phyloP scores from a whole-genome alignment of 148 eudicot species.

The Gaultheria prostrata region DNA sequence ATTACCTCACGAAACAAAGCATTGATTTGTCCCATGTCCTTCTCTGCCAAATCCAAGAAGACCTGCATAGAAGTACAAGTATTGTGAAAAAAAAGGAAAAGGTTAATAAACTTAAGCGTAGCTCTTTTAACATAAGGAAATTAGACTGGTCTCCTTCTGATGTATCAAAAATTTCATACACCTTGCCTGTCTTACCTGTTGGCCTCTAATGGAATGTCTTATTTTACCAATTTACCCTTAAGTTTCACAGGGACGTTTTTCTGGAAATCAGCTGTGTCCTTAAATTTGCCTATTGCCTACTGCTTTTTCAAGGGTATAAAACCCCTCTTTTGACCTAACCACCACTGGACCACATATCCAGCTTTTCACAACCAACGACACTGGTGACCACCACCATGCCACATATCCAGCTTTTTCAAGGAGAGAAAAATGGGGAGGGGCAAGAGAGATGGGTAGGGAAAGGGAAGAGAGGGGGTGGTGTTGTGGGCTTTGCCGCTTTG shows the following conservation, averaged over 20 bases:
- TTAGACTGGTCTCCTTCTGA: not conserved
- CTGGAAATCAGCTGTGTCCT: not conserved
- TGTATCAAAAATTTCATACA: not conserved
- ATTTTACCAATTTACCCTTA: not conserved
- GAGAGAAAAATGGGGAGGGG: not conserved
- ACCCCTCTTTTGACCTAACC: not conserved
- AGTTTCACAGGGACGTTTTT: not conserved
- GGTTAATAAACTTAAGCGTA: not conserved
- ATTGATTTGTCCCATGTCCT: constrained; percentile 79
- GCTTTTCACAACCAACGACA: not conserved
- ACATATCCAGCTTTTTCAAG: too few species aligned
- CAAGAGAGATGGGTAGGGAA: not conserved
- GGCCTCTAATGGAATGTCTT: not conserved
- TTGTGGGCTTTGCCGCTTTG: too few species aligned
- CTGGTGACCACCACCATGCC: not conserved
- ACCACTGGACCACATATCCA: not conserved
- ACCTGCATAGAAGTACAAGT: constrained; percentile 45
- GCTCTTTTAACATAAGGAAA: not conserved
- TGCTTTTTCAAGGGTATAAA: not conserved
- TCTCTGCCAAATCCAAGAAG: constrained; percentile 80
- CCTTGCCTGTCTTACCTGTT: not conserved
- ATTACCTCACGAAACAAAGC: constrained; percentile 87
- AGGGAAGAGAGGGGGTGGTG: too few species aligned
- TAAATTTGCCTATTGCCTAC: not conserved
- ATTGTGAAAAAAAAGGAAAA: not conserved